These are phyloP conservation scores for Cyberlindnera xylosilytica DNA, from an alignment of 805 yeast species.

Conservation along the genomic window DNA sequence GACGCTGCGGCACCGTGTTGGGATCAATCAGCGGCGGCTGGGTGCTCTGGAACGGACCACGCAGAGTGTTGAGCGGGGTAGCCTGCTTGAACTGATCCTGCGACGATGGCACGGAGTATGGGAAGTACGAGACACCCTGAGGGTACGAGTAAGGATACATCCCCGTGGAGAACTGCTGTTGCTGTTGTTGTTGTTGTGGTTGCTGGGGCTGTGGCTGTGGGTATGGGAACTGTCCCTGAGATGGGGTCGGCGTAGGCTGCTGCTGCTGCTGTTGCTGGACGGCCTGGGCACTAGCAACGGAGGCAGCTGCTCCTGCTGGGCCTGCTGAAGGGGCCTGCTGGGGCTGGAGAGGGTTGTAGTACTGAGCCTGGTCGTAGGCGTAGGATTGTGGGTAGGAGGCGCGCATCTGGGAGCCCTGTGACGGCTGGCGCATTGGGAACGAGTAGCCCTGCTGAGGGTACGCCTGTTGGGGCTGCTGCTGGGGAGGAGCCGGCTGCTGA, in stretches of 20 bases:
- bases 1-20: conserved; percentile 34
- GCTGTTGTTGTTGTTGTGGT: conserved; percentile 5
- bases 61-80: too few species aligned
- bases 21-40: conserved; percentile 25
- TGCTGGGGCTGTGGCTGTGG: not conserved
- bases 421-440: not conserved
- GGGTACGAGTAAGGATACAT: conserved; percentile 1
- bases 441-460: too few species aligned
- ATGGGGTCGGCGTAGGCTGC: not conserved
- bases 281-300: conserved; percentile 13
- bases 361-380: conserved; percentile 1
- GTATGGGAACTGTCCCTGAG: not conserved
- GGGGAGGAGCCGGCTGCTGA: conserved; percentile 12
- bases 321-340: not conserved
- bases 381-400: not conserved
- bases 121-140: conserved; percentile 11
- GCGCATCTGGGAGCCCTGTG: not conserved
- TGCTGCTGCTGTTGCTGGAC: conserved; percentile 2
- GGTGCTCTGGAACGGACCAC: conserved; percentile 16
- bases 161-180: not conserved
- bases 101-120: conserved; percentile 13
- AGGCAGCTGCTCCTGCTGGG: not conserved
- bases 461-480: conserved; percentile 8
- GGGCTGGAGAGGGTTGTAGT: not conserved
- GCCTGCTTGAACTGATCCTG: too few species aligned